Evolutionary conservation across 495 filamentous ascomycete genomes (phyloP).

Genomic region (Saxispiralis lemnorum): DNA sequence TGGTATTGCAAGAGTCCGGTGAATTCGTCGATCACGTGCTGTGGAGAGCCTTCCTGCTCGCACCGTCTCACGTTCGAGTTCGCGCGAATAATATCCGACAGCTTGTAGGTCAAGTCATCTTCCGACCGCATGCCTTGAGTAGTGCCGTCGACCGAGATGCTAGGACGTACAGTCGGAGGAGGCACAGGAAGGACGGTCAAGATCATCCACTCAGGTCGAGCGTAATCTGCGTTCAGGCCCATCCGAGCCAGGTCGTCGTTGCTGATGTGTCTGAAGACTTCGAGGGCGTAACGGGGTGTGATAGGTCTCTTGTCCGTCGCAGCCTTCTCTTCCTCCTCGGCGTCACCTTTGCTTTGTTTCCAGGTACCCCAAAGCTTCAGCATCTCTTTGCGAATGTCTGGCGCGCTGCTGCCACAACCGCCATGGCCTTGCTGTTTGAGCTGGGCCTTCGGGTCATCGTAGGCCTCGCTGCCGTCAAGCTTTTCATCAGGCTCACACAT

Average conservation of each 20-base stretch:
- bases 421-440: slow-evolving; percentile 45
- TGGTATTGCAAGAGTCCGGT: slow-evolving; percentile 90
- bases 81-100: slow-evolving; percentile 93
- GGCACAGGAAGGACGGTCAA: slow-evolving; percentile 88
- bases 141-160: slow-evolving; percentile 85
- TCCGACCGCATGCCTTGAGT: slow-evolving; percentile 77
- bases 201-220: slow-evolving; percentile 95
- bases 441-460: slow-evolving; percentile 30
- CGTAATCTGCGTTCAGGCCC: slow-evolving; percentile 81
- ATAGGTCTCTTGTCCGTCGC: slow-evolving; percentile 70
- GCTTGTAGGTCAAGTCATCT: slow-evolving; percentile 96
- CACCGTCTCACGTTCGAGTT: slow-evolving; percentile 85
- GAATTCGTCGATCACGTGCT: slow-evolving; percentile 77
- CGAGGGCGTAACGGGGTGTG: slow-evolving; percentile 65
- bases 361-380: slow-evolving; percentile 65
- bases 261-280: slow-evolving; percentile 68
- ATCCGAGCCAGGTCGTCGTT: slow-evolving; percentile 66
- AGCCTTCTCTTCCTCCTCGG: slow-evolving; percentile 34
- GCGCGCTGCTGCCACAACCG: slow-evolving; percentile 83
- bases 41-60: slow-evolving; percentile 71
- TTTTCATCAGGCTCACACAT: slow-evolving; percentile 59
- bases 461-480: slow-evolving; percentile 41
- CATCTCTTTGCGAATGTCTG: slow-evolving; percentile 66
- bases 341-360: slow-evolving; percentile 58
- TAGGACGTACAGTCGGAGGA: slow-evolving; percentile 84